Conservation (phyloP, 345 rosid species). For the Passiflora organensis region DNA sequence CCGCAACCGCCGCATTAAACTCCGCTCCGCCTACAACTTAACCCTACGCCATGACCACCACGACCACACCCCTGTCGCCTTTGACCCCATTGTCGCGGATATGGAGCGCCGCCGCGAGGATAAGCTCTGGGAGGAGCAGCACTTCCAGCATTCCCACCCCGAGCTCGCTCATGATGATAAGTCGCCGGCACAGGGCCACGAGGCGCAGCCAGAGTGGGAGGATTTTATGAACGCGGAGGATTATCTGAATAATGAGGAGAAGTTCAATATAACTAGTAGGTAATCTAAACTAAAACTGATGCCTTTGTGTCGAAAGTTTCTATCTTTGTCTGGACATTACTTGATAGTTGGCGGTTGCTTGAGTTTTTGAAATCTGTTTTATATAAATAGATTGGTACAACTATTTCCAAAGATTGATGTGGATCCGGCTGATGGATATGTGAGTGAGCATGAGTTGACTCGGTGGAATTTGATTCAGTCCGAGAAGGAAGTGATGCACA, state of each 20-base stretch:
- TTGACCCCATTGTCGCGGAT: conserved; percentile 72
- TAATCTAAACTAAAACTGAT: too few species aligned
- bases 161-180: conserved; percentile 22
- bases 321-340: background rate
- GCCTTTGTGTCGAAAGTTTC: background rate
- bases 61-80: conserved; percentile 50
- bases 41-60: conserved; percentile 8
- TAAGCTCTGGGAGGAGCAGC: conserved; percentile 74
- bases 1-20: conserved; percentile 28
- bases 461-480: conserved; percentile 81
- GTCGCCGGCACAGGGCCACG: conserved; percentile 34
- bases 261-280: conserved; percentile 86
- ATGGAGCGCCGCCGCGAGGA: conserved; percentile 76
- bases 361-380: too few species aligned
- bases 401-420: conserved; percentile 91
- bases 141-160: conserved; percentile 60
- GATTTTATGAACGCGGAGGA: conserved; percentile 92
- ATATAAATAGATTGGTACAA: conserved; percentile 48
- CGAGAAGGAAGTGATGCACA: conserved; percentile 61
- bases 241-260: conserved; percentile 78
- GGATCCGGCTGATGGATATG: conserved; percentile 67
- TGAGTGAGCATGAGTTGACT: conserved; percentile 71
- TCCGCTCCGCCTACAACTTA: conserved; percentile 30
- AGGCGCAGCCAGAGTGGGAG: conserved; percentile 91
- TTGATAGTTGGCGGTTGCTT: too few species aligned